A percentile compares a stretch with the other conserved stretches of the same genome.
Conservation (phyloP, 2,329 filamentous ascomycete genomes). For the Hymenoscyphus infarciens region DNA sequence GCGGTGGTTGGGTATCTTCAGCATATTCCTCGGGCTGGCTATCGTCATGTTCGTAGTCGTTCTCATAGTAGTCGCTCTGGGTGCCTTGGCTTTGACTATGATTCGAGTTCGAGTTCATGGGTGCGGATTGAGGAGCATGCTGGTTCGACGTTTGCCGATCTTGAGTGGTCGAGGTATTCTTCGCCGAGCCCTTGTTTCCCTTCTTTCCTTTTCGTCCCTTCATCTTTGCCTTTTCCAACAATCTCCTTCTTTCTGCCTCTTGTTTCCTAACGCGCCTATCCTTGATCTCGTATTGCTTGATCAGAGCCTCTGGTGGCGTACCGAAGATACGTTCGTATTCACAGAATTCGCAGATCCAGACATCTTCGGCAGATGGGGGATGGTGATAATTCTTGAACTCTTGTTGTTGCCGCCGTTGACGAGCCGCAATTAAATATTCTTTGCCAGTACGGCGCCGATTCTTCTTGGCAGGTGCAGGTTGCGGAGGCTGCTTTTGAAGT, state of each 20-base stretch:
- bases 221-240: conserved; percentile 90
- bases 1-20: conserved; percentile 35
- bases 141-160: conserved; percentile 31
- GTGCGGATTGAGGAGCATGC: conserved; percentile 38
- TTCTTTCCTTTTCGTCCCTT: conserved; percentile 90
- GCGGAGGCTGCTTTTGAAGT: conserved; percentile 39
- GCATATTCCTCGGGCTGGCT: conserved; percentile 40
- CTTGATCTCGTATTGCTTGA: conserved; percentile 91
- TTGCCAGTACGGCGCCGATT: conserved; percentile 65
- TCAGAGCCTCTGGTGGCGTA: conserved; percentile 76
- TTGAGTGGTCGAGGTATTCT: conserved; percentile 22
- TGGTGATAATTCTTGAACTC: conserved; percentile 73
- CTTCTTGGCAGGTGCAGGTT: conserved; percentile 47
- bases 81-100: conserved; percentile 36
- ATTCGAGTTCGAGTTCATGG: conserved; percentile 30
- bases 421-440: conserved; percentile 71
- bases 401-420: conserved; percentile 72
- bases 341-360: conserved; percentile 97
- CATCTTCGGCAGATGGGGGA: conserved; percentile 66
- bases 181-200: conserved; percentile 52
- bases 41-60: conserved; percentile 23
- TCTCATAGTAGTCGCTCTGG: conserved; percentile 46
- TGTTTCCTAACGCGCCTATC: conserved; percentile 81
- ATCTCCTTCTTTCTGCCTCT: conserved; percentile 76
- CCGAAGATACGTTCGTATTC: conserved; percentile 97